A percentile compares a stretch with the other conserved stretches of the same genome.
Conservation (phyloP, 305 asterid genomes). For the Fraxinus floribunda region DNA sequence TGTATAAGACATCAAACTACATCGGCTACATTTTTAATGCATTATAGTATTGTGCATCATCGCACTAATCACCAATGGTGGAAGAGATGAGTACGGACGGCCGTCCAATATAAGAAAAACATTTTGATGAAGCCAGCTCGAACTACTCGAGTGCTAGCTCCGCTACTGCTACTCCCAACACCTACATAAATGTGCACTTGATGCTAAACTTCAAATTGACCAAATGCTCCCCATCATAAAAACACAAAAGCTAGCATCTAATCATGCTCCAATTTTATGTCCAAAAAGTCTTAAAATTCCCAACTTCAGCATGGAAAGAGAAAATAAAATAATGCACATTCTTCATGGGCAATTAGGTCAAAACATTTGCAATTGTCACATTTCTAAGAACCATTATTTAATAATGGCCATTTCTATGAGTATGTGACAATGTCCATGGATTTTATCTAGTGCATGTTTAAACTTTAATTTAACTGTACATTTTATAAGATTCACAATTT, state of each 20-base stretch:
- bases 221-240: not conserved
- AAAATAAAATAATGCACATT: not conserved
- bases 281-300: not conserved
- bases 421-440: not conserved
- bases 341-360: not conserved
- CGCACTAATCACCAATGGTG: too few species aligned
- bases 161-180: too few species aligned
- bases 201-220: not conserved
- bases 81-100: too few species aligned
- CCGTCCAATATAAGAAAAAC: too few species aligned
- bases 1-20: too few species aligned
- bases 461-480: too few species aligned
- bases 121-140: too few species aligned
- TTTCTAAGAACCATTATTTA: not conserved
- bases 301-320: not conserved
- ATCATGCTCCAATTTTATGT: not conserved
- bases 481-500: too few species aligned
- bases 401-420: not conserved
- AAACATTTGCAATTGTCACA: not conserved
- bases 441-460: not conserved
- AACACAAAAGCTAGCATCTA: not conserved
- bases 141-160: too few species aligned
- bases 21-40: too few species aligned
- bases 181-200: not conserved
- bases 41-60: too few species aligned